phyloP scores from a whole-genome alignment of 768 basidiomycete genomes.

The Pluteus cervinus region DNA sequence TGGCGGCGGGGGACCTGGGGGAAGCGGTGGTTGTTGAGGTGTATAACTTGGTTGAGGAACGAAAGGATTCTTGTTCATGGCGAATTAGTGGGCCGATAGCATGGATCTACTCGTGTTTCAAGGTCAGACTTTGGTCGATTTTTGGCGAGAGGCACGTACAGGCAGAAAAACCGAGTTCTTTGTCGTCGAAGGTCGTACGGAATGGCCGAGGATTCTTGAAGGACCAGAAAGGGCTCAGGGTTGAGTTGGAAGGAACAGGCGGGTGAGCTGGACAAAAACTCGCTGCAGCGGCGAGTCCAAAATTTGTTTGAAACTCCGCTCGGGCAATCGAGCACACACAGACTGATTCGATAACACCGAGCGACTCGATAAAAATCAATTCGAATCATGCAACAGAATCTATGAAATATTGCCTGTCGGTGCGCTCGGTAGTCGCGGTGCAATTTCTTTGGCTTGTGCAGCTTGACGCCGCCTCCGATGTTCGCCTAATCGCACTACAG shows the following conservation, averaged over 20 bases:
- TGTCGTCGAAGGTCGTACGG: no score
- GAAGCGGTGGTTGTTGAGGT: conserved; percentile 70
- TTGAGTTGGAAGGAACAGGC: no score
- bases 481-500: conserved; percentile 64
- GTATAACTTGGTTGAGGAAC: conserved; percentile 63
- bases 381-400: background rate
- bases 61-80: conserved; percentile 85
- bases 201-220: no score
- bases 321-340: no score
- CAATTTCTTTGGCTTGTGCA: conserved; percentile 62
- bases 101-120: no score
- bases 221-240: no score
- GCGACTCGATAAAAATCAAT: background rate
- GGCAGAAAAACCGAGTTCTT: no score
- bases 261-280: no score
- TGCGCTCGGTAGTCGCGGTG: conserved; percentile 63
- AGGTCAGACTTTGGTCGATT: no score
- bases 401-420: conserved; percentile 29
- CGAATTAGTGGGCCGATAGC: no score
- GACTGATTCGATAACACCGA: no score
- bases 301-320: conserved; percentile 22
- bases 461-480: conserved; percentile 65
- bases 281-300: conserved; percentile 10
- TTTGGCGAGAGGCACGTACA: no score
- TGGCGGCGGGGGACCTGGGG: conserved; percentile 73